Evolutionary conservation across 768 basidiomycete species (phyloP), one percentile per base, ranked within the genome.

Genomic region (Mycena amicta): DNA sequence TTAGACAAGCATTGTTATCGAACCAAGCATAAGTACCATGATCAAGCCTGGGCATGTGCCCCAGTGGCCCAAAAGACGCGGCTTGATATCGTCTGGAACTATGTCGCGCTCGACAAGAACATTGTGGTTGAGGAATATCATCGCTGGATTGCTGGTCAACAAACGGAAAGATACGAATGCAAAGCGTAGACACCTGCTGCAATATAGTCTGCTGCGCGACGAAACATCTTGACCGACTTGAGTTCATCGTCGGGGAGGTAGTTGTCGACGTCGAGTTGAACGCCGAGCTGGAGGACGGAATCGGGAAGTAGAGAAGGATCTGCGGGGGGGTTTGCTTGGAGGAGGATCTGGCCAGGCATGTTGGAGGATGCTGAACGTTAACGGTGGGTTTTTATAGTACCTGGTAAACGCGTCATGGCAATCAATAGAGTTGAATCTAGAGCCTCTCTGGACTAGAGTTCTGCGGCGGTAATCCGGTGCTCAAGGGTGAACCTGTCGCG

Each of bases 61-160:
- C 89, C 89, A 92, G 66, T 92, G 91, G 1, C 92, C 92, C 6
- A 93, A 80, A 25, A 93, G 81, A 66, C 91, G 84, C 40, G 80
- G 78, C 74, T 95, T 95, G 75, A 96, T 87, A 69, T 93, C 81
- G 43, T 89, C 85, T 27, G 80, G 74, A 20, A 75, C 79, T 40
- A 91, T 73, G 27, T 80, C 71, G 30, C 83, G 73, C 58, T 88
- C 82, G 29, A 95, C 73, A 2, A 92, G 79, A 12, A 85, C 82
- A 61, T 94, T 90, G 62, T 82, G 76, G 60, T 82, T 86, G 57
- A 96, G 75, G 75, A 92, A 95, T 61, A 95, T 93, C 89, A 90
- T 92, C 1, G 91, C 91, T 86, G 53, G 64, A 55, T 67, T 28
- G 43, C 39, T 40, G 6, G 58, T 57, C 15, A 61, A 51, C 31